Conservation (phyloP, 2,329 filamentous ascomycete genomes). For the Teratosphaeria epicoccoides region DNA sequence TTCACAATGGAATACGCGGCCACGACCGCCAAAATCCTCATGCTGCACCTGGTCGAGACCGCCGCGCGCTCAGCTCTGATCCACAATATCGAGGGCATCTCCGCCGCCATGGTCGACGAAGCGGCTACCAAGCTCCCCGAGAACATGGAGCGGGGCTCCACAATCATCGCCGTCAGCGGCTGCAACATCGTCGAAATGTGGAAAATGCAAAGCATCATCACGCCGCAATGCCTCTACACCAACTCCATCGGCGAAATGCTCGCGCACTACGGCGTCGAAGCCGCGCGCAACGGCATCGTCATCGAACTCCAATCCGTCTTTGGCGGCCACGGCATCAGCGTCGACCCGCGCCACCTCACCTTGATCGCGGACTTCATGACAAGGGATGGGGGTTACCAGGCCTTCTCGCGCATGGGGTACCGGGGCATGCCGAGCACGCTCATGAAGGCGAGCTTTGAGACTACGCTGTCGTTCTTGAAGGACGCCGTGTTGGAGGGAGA, state of each 20-base stretch:
- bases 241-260: constrained; percentile 89
- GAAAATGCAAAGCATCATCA: constrained; percentile 71
- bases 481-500: constrained; percentile 86
- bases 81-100: constrained; percentile 72
- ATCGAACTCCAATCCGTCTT: constrained; percentile 80
- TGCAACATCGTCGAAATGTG: constrained; percentile 81
- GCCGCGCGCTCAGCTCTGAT: constrained; percentile 70
- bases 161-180: constrained; percentile 67
- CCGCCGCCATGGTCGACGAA: constrained; percentile 56
- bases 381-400: constrained; percentile 74
- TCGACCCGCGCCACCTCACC: constrained; percentile 86
- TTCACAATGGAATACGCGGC: constrained; percentile 76
- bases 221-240: constrained; percentile 75
- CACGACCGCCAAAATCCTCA: constrained; percentile 75
- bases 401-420: constrained; percentile 87
- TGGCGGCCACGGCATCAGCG: constrained; percentile 77
- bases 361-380: constrained; percentile 98
- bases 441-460: constrained; percentile 99
- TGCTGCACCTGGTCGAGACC: constrained; percentile 80
- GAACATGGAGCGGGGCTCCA: constrained; percentile 66
- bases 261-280: constrained; percentile 81
- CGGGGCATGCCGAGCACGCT: constrained; percentile 79
- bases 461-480: constrained; percentile 83
- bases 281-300: constrained; percentile 77
- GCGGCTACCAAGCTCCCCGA: constrained; percentile 43